Base-by-base conservation (phyloP, 352 stramenopile species). In the Globisporangium nodosum region DNA sequence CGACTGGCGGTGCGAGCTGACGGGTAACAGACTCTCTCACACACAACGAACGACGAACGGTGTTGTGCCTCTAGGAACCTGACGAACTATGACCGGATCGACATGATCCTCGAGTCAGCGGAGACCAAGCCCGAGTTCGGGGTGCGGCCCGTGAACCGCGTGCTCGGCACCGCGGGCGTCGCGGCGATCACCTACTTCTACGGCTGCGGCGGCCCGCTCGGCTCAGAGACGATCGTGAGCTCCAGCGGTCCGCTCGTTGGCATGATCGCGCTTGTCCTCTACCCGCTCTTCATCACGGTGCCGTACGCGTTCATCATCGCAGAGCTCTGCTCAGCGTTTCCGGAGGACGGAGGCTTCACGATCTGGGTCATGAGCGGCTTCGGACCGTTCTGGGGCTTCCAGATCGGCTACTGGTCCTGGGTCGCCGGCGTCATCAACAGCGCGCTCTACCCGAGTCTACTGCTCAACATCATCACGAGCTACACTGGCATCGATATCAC, bases 361-460 rank as follows among this genome's bases (percentile, higher is more conserved):
- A 81, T 85, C 13, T 97, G 89, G 91, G 81, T 95, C 3, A 68
- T 92, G 56, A 78, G 82, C 60, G 89, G 88, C 7, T 96, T 96
- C 75, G 91, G 89, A 1, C 66, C 77, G 12, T 87, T 84, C 61
- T 72, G 65, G 62, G 78, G 61, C 2, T 86, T 87, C 55, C 76
- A 88, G 56, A 69, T 78, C 49, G 78, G 75, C 5, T 84, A 78
- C 59, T 74, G 78, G 55, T 77, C 61, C 31, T 97, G 89, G 88
- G 62, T 97, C 20, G 71, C 72, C 3, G 86, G 85, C 47, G 80
- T 88, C 12, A 81, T 87, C 39, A 81, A 65, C 11, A 81, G 87
- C 51, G 83, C 81, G 20, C 45, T 50, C 21, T 24, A 24, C 21
- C 21, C 21, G 21, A 24, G 21, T 24, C 21, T 24, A 24, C 21